phyloP scores from a whole-genome alignment of 768 basidiomycete genomes.

The Boletus vinaceobasis region DNA sequence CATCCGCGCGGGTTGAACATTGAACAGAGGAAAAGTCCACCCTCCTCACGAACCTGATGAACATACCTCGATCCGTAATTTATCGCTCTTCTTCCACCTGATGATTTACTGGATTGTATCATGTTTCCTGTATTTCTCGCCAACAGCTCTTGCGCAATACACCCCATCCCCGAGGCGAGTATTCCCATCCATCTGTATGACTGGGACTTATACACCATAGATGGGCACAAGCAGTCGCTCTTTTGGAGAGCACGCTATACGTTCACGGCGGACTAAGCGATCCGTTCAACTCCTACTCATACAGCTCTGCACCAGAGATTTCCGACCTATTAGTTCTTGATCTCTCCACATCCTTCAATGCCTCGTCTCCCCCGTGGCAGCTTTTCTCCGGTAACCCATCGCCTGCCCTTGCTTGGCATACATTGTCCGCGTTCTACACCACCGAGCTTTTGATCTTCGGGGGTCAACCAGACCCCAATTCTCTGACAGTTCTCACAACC shows the following conservation, averaged over 20 bases:
- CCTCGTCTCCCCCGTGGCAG: slow-evolving; percentile 67
- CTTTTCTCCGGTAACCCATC: slow-evolving; percentile 48
- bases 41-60: slow-evolving; percentile 17
- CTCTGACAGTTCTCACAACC: slow-evolving; percentile 46
- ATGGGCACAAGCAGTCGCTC: slow-evolving; percentile 77
- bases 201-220: slow-evolving; percentile 37
- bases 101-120: slow-evolving; percentile 10
- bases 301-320: slow-evolving; percentile 68
- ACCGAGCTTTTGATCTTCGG: slow-evolving; percentile 65
- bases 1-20: neutral
- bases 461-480: slow-evolving; percentile 65
- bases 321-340: slow-evolving; percentile 71
- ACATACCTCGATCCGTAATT: slow-evolving; percentile 14
- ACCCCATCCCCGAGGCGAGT: slow-evolving; percentile 25
- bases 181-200: neutral
- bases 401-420: slow-evolving; percentile 76
- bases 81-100: slow-evolving; percentile 5
- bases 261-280: slow-evolving; percentile 84
- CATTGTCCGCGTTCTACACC: slow-evolving; percentile 62
- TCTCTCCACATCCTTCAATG: slow-evolving; percentile 54
- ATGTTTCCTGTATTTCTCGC: slow-evolving; percentile 13
- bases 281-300: slow-evolving; percentile 61
- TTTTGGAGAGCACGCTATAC: slow-evolving; percentile 58
- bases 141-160: slow-evolving; percentile 21
- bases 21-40: neutral